A percentile compares a stretch with the other conserved stretches of the same genome.
These are phyloP conservation scores for Byssoonygena ceratinophila DNA, from an alignment of 2,329 filamentous ascomycete species.

Conservation along the genomic window DNA sequence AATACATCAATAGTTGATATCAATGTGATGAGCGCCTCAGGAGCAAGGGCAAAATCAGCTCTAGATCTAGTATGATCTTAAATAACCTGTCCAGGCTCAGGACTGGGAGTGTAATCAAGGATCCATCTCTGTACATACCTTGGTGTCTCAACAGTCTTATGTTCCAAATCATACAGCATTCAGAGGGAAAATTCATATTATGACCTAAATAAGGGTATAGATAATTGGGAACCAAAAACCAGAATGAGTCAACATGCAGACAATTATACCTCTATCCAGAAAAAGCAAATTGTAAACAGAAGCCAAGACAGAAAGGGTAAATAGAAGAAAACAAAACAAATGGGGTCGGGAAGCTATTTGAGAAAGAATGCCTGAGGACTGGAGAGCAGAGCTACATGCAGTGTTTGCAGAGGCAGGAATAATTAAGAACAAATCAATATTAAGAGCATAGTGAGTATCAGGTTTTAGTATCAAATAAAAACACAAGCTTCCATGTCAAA, in stretches of 20 bases:
- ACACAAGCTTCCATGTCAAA: conserved; percentile 7
- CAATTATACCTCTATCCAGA: not conserved
- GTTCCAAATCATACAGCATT: too few species aligned
- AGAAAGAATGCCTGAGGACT: not conserved
- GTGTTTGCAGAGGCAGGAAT: not conserved
- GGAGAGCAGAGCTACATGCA: not conserved
- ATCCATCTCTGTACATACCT: too few species aligned
- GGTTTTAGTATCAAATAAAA: conserved; percentile 12
- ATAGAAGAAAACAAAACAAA: not conserved
- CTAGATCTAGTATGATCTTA: too few species aligned
- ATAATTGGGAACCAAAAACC: not conserved
- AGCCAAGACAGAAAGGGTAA: not conserved
- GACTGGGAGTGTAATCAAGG: too few species aligned
- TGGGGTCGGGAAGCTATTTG: not conserved
- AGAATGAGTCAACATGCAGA: not conserved
- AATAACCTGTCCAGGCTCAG: too few species aligned
- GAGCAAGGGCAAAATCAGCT: too few species aligned
- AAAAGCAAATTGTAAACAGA: not conserved
- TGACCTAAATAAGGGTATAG: not conserved
- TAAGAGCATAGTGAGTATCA: conserved; percentile 13
- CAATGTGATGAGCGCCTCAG: too few species aligned
- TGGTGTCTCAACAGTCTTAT: not conserved
- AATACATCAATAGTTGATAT: too few species aligned
- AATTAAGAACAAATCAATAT: conserved; percentile 7
- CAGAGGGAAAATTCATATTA: not conserved